Evolutionary conservation across 208 protist genomes (phyloP).

Genomic region (Wallacemonas sp.): DNA sequence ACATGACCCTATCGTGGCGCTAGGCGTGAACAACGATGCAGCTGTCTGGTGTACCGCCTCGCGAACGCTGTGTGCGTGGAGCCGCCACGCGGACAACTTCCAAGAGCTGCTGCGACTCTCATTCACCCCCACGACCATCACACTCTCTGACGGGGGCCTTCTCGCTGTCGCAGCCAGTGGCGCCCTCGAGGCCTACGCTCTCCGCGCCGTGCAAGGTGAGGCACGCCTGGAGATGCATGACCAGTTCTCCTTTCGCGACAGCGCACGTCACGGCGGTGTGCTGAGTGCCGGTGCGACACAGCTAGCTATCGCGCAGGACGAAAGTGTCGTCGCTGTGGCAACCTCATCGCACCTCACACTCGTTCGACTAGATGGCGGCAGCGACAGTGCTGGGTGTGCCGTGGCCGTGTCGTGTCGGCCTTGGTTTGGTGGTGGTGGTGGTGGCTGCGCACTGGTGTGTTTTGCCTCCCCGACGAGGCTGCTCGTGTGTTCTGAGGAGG

Average conservation of each 20-base stretch:
- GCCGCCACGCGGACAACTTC: background rate
- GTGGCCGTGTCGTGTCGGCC: slow-evolving; percentile 14
- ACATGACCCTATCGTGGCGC: background rate
- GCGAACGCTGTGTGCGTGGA: background rate
- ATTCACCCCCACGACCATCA: background rate
- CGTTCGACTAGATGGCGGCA: background rate
- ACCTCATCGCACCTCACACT: background rate
- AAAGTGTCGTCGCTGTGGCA: background rate
- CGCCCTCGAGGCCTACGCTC: background rate
- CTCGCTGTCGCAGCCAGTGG: background rate
- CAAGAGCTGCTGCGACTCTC: slow-evolving; percentile 2
- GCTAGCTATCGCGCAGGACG: background rate
- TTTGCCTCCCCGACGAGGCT: slow-evolving; percentile 27
- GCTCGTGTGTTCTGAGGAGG: slow-evolving; percentile 22
- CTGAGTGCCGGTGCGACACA: background rate
- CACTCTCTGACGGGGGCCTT: slow-evolving; percentile 2
- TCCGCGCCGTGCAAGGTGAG: background rate
- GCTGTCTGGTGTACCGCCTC: background rate
- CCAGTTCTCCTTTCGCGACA: background rate
- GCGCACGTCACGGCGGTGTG: background rate
- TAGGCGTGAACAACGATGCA: slow-evolving; percentile 5
- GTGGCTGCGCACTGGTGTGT: slow-evolving; percentile 18
- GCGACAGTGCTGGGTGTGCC: background rate
- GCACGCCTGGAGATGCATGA: background rate
- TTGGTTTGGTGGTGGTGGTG: slow-evolving; percentile 27